Conservation (phyloP, 306 rosid species). For the Pterocarpus macrocarpus region DNA sequence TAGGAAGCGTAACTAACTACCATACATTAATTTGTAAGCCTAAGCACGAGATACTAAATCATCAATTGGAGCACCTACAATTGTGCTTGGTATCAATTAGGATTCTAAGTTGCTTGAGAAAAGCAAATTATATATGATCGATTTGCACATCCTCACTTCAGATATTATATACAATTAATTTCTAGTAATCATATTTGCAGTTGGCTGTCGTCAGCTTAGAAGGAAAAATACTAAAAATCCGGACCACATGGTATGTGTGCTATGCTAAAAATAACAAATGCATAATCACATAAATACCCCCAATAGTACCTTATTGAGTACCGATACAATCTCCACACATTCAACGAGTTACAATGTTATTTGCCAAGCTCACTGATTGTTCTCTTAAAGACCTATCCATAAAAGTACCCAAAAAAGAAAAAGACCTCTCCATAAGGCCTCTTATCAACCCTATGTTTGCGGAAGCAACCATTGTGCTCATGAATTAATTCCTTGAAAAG, state of each 20-base stretch:
- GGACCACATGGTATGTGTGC: neutral
- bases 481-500: neutral
- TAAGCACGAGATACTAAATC: slow-evolving; percentile 37
- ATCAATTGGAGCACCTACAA: neutral
- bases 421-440: neutral
- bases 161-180: neutral
- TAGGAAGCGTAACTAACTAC: neutral
- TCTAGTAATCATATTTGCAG: neutral
- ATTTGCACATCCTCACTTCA: neutral
- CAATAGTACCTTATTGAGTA: neutral
- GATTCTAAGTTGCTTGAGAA: neutral
- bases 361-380: neutral
- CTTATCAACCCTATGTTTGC: neutral
- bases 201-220: neutral
- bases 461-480: slow-evolving; percentile 16
- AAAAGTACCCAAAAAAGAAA: no score
- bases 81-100: neutral
- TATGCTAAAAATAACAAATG: neutral
- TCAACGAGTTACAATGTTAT: neutral
- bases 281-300: neutral
- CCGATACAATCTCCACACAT: neutral
- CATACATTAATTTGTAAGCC: neutral
- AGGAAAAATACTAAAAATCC: neutral
- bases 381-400: neutral
- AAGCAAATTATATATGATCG: neutral